Base-by-base conservation (phyloP, 192 early-diverging fungal species). In the Mortierella hygrophila region DNA sequence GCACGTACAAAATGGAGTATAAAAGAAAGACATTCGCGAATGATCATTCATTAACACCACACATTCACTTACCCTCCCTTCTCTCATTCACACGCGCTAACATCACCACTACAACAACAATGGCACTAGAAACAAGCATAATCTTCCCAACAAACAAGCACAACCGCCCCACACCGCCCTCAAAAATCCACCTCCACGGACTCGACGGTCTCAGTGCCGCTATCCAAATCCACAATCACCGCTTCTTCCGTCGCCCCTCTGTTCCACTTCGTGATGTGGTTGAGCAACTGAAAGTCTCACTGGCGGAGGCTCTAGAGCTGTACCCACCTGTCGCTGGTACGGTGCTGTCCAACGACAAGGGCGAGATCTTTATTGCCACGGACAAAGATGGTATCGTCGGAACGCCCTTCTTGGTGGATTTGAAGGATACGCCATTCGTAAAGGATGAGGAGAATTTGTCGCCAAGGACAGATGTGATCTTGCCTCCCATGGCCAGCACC, bases 271-370 rank as follows among this genome's bases (percentile, higher is more conserved):
- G 76, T 54, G 79, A 83, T 9, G 78, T 88, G 11, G 68, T 88
- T 42, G 68, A 88, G 23, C 78, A 72, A 38, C 54, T 88, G 18
- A 88, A 84, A 47, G 46, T 71, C 35, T 81, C 88, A 46, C 82
- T 88, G 47, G 82, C 88, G 6, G 82, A 85, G 57, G 82, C 88
- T 65, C 69, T 88, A n/a, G 88, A 88, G 76, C 69, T 88, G 38
- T 84, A 81, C 73, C 82, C 79, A 76, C 82, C 88, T 18, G 76
- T 88, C 54, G 70, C 88, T 75, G 88, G 88, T 41, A 78, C 68
- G 21, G 65, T 85, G 55, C 37, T 72, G 18, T 46, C 72, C 18
- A 81, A 77, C 74, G 82, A 85, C 54, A 37, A 55, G 6, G 79
- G 82, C 35, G 76, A 88, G 29, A 26, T 41, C 3, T 81, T 13